A percentile compares a stretch with the other conserved stretches of the same genome.
Conservation (phyloP, 2,329 filamentous ascomycete genomes). For the Neonectria hederae region DNA sequence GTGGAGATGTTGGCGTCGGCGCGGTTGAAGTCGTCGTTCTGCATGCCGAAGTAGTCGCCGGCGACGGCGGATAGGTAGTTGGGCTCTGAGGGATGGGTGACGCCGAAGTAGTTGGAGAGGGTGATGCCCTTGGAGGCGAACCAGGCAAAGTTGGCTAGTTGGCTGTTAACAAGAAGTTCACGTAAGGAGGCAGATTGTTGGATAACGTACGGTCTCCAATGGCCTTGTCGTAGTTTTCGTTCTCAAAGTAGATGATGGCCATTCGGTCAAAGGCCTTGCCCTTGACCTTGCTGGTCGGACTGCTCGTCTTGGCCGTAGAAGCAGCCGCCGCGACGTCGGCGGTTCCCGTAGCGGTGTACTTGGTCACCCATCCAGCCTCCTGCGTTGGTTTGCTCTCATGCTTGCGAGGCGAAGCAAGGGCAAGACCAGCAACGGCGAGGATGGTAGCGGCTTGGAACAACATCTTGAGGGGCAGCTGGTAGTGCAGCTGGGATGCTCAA, state of each 20-base stretch:
- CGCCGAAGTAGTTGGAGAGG: constrained; percentile 53
- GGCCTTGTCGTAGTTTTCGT: constrained; percentile 74
- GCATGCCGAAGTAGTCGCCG: constrained; percentile 71
- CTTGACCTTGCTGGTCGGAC: constrained; percentile 70
- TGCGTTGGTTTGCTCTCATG: background rate
- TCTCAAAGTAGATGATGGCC: constrained; percentile 80
- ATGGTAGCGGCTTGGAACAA: constrained; percentile 34
- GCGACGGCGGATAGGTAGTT: constrained; percentile 72
- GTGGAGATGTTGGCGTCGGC: constrained; percentile 70
- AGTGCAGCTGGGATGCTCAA: background rate
- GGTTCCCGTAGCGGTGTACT: constrained; percentile 62
- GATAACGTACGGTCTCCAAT: constrained; percentile 63
- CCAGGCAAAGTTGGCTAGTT: constrained; percentile 40
- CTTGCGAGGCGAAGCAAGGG: constrained; percentile 33
- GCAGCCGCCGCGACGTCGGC: constrained; percentile 63
- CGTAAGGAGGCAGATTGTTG: too few relatives aligned
- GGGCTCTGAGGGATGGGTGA: constrained; percentile 74
- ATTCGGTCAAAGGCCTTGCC: constrained; percentile 79
- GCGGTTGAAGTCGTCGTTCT: constrained; percentile 66
- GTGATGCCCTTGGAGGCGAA: constrained; percentile 44
- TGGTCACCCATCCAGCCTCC: constrained; percentile 47
- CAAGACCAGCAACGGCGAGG: constrained; percentile 42
- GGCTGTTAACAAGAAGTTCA: background rate
- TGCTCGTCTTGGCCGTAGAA: constrained; percentile 68
- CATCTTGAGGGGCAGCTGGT: constrained; percentile 19